Evolutionary conservation across 441 rosid genomes (phyloP).

Genomic region (Daphne laureola): DNA sequence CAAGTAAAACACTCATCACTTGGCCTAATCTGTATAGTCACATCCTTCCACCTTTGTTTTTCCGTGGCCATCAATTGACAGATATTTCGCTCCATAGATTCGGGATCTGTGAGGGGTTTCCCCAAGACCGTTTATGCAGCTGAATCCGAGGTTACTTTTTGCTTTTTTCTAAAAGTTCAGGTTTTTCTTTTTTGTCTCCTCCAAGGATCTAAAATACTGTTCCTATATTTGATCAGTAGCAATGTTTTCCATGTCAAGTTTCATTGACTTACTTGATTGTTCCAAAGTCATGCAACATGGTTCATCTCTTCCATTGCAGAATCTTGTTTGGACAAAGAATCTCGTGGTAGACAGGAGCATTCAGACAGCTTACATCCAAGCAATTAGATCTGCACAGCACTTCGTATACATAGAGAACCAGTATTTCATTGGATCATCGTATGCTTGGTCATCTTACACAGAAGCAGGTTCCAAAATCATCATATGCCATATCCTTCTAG

Average conservation of each 20-base stretch:
- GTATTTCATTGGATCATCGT: constrained; percentile 81
- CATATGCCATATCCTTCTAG: constrained; percentile 3
- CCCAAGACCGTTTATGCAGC: constrained; percentile 54
- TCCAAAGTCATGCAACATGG: neutral
- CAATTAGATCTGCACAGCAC: constrained; percentile 80
- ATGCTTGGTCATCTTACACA: constrained; percentile 70
- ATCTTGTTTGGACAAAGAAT: constrained; percentile 77
- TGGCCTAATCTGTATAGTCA: neutral
- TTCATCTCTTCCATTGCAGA: constrained; percentile 32
- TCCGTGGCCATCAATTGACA: constrained; percentile 20
- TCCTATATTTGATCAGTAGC: neutral
- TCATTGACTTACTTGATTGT: neutral
- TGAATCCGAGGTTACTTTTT: constrained; percentile 40
- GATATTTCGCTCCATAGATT: constrained; percentile 83
- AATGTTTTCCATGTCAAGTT: too few relatives aligned
- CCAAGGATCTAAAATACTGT: constrained; percentile 1
- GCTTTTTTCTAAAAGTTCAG: neutral
- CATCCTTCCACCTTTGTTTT: neutral
- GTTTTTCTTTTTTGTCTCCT: neutral
- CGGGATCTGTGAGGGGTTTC: constrained; percentile 85
- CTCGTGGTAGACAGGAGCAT: constrained; percentile 83
- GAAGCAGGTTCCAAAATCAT: constrained; percentile 47
- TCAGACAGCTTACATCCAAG: constrained; percentile 80
- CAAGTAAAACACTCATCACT: neutral
- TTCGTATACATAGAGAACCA: constrained; percentile 86